These are phyloP conservation scores for Rhytidhysteron rufulum DNA, from an alignment of 2,329 filamentous ascomycete genomes.

Conservation along the genomic window DNA sequence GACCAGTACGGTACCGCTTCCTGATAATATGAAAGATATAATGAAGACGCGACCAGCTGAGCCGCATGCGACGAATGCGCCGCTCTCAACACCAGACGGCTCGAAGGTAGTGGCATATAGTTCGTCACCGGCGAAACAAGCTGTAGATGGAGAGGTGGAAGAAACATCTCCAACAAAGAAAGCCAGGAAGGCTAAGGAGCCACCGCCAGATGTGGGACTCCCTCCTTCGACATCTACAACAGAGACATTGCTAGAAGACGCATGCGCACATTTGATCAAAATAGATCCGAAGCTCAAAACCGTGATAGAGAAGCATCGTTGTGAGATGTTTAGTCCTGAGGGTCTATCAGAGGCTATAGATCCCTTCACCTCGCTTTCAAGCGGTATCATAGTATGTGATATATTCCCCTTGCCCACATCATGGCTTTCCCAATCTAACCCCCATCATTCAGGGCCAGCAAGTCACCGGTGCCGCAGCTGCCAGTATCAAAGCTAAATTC, in stretches of 20 bases:
- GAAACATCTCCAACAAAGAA: constrained; percentile 36
- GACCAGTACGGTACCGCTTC: constrained; percentile 10
- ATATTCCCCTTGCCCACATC: constrained; percentile 15
- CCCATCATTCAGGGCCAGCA: constrained; percentile 5
- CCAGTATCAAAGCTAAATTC: constrained; percentile 84
- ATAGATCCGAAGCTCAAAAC: constrained; percentile 69
- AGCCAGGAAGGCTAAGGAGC: constrained; percentile 32
- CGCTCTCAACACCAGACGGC: constrained; percentile 67
- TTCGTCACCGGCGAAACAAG: constrained; percentile 2
- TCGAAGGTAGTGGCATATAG: constrained; percentile 56
- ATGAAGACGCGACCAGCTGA: constrained; percentile 54
- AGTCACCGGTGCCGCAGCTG: constrained; percentile 87
- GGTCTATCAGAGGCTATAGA: constrained; percentile 82
- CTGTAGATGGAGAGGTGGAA: neutral
- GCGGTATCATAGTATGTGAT: constrained; percentile 93
- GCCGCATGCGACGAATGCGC: constrained; percentile 64
- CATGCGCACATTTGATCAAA: constrained; percentile 67
- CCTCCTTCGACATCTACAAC: constrained; percentile 55
- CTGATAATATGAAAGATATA: constrained; percentile 11
- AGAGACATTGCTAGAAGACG: constrained; percentile 68
- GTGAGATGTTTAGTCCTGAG: constrained; percentile 73
- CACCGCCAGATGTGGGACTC: constrained; percentile 30
- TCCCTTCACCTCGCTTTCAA: constrained; percentile 78
- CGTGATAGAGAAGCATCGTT: constrained; percentile 71
- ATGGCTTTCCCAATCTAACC: neutral